Percentiles rank a stretch among this genome's conserved stretches.
These are phyloP conservation scores for Globisporangium spiculum DNA, from an alignment of 352 stramenopile genomes.

Conservation along the genomic window DNA sequence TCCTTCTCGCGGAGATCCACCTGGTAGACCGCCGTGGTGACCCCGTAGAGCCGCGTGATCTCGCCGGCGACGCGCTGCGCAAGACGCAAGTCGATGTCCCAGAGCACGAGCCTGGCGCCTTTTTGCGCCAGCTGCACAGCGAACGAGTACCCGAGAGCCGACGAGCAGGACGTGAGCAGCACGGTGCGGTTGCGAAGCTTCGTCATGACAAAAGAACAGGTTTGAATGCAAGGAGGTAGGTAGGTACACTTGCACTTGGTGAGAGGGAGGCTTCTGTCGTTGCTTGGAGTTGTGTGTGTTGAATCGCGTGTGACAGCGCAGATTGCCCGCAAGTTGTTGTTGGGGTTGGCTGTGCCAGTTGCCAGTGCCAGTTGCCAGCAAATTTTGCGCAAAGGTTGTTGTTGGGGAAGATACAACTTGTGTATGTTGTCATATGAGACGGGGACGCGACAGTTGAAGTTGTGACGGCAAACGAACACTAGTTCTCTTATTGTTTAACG, in stretches of 20 bases:
- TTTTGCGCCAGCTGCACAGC: conserved; percentile 17
- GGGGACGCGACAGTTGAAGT: conserved; percentile 1
- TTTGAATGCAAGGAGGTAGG: background rate
- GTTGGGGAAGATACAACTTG: background rate
- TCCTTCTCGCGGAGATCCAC: conserved; percentile 16
- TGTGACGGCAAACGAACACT: background rate
- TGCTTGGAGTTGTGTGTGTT: background rate
- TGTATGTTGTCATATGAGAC: background rate
- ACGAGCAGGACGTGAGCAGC: conserved; percentile 20
- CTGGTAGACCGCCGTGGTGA: conserved; percentile 8
- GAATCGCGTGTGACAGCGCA: background rate
- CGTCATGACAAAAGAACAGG: conserved; percentile 14
- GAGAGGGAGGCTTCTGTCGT: background rate
- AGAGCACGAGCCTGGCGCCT: conserved; percentile 20
- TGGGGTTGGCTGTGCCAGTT: conserved; percentile 5
- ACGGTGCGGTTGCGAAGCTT: conserved; percentile 20
- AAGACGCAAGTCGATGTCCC: conserved; percentile 11
- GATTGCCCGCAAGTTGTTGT: background rate
- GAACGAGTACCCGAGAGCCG: conserved; percentile 21
- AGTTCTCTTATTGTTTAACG: background rate
- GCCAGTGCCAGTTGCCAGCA: conserved; percentile 3
- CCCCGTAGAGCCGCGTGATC: conserved; percentile 15
- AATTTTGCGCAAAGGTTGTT: background rate
- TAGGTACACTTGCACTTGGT: background rate
- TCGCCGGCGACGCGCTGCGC: conserved; percentile 17